Conservation (phyloP, 352 stramenopile genomes). For the Globisporangium acanthophoron region DNA sequence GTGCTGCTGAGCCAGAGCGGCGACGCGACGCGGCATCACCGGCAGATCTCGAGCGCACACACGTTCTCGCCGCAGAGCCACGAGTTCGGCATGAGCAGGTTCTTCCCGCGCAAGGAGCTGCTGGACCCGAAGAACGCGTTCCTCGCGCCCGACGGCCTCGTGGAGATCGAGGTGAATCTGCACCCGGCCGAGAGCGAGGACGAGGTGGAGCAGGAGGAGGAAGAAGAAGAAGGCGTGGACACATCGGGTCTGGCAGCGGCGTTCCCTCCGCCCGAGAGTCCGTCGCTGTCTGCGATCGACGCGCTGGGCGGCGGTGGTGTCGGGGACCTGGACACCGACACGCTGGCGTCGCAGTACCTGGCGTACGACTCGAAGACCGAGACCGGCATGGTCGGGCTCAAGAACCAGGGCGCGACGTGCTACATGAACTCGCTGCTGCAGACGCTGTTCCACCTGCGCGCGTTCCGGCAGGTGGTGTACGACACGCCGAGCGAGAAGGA, state of each 20-base stretch:
- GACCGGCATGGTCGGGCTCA: constrained; percentile 84
- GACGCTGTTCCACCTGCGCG: constrained; percentile 86
- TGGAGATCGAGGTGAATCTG: constrained; percentile 45
- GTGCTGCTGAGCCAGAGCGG: constrained; percentile 33
- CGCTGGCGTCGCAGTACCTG: constrained; percentile 22
- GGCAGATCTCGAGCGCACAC: constrained; percentile 40
- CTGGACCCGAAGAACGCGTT: constrained; percentile 42
- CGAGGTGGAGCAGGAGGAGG: constrained; percentile 4
- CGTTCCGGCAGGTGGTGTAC: constrained; percentile 84
- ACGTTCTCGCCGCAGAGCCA: constrained; percentile 39
- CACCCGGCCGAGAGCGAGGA: constrained; percentile 22
- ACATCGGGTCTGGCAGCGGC: constrained; percentile 2
- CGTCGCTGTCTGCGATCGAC: constrained; percentile 18
- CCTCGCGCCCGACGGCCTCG: constrained; percentile 33
- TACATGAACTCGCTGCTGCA: constrained; percentile 94
- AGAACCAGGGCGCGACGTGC: constrained; percentile 90
- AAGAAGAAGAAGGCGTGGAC: constrained; percentile 6
- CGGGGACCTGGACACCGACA: background rate
- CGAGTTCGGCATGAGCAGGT: constrained; percentile 54
- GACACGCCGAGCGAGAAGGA: constrained; percentile 69
- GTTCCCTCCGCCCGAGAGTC: constrained; percentile 11
- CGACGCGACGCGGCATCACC: constrained; percentile 13
- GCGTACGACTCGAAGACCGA: constrained; percentile 76
- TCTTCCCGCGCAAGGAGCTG: constrained; percentile 38
- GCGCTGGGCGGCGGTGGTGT: background rate